These are phyloP conservation scores for Penstemon davidsonii DNA, from an alignment of 257 asterid genomes.

Conservation along the genomic window DNA sequence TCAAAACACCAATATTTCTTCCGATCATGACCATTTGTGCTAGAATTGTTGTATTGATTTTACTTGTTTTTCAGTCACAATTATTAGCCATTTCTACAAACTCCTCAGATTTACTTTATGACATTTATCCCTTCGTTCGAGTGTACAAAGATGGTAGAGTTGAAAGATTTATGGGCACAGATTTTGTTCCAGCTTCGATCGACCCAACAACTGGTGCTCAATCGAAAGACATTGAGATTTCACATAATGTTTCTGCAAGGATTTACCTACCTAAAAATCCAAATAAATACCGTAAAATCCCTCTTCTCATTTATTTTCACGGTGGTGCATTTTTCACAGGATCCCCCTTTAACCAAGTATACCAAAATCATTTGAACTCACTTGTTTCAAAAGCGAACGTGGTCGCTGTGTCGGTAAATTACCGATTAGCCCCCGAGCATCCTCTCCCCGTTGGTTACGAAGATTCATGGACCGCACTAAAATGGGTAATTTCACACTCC, in stretches of 20 bases:
- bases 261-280: slow-evolving; percentile 31
- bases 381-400: slow-evolving; percentile 30
- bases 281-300: slow-evolving; percentile 20
- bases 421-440: slow-evolving; percentile 20
- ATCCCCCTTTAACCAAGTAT: slow-evolving; percentile 28
- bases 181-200: slow-evolving; percentile 14
- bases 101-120: neutral
- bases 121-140: slow-evolving; percentile 16
- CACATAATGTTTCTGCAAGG: slow-evolving; percentile 25
- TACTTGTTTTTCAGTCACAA: too few species aligned
- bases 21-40: neutral
- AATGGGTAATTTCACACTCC: neutral
- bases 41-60: neutral
- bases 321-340: slow-evolving; percentile 35
- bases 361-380: slow-evolving; percentile 21
- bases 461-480: neutral
- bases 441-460: neutral
- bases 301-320: slow-evolving; percentile 38
- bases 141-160: slow-evolving; percentile 32
- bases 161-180: slow-evolving; percentile 16
- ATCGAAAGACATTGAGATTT: slow-evolving; percentile 32
- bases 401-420: slow-evolving; percentile 17
- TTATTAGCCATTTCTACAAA: neutral
- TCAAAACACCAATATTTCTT: too few species aligned
- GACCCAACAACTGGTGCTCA: slow-evolving; percentile 28